Evolutionary conservation across 768 basidiomycete species (phyloP).

Genomic region (Suillus plorans): DNA sequence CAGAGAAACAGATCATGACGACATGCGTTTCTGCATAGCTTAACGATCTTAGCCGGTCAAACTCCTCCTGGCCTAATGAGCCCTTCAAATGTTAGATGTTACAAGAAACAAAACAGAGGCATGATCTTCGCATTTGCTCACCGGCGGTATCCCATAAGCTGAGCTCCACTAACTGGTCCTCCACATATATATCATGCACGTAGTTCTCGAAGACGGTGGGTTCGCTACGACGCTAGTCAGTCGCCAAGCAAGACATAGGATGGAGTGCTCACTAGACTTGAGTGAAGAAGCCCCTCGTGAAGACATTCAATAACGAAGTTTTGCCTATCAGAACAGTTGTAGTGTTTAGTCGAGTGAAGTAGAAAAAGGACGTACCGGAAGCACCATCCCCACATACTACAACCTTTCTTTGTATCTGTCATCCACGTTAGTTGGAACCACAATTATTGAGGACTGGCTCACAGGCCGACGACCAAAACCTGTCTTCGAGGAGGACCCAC

Average conservation of each 20-base stretch:
- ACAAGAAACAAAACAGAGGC: constrained; percentile 10
- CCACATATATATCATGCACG: constrained; percentile 84
- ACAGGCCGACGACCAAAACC: constrained; percentile 51
- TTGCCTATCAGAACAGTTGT: constrained; percentile 49
- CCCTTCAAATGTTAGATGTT: constrained; percentile 34
- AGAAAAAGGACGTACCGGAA: constrained; percentile 59
- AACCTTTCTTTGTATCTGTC: constrained; percentile 56
- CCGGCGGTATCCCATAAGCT: constrained; percentile 98
- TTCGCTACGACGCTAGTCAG: constrained; percentile 49
- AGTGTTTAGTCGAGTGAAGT: neutral
- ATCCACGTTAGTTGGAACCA: constrained; percentile 14
- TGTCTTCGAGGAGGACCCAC: constrained; percentile 51
- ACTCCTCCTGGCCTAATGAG: constrained; percentile 85
- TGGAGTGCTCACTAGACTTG: constrained; percentile 74
- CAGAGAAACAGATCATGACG: constrained; percentile 95
- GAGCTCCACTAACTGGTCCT: constrained; percentile 86
- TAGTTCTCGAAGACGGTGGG: constrained; percentile 98
- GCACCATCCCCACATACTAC: constrained; percentile 98
- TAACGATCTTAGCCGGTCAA: constrained; percentile 90
- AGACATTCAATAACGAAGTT: constrained; percentile 85
- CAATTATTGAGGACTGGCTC: constrained; percentile 12
- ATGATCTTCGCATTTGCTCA: constrained; percentile 28
- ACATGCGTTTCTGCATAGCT: constrained; percentile 97
- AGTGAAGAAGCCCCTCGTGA: constrained; percentile 90
- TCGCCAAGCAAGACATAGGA: neutral